These are phyloP conservation scores for Exophiala alcalophila DNA, from an alignment of 2,329 filamentous ascomycete species.

Conservation along the genomic window DNA sequence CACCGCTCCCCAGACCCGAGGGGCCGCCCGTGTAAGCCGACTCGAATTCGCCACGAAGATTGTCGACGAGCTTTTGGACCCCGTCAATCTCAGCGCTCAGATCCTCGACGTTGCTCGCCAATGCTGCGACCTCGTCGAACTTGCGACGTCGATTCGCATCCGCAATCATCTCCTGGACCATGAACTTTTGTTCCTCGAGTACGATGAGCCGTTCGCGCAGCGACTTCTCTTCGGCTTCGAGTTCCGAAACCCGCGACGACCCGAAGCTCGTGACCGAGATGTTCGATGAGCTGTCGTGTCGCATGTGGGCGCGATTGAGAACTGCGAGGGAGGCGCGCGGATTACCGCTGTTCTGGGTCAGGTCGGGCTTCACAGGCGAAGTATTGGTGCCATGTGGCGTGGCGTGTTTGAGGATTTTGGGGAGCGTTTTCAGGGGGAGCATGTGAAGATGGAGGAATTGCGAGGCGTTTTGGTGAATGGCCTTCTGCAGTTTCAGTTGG, in stretches of 20 bases:
- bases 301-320: conserved; percentile 57
- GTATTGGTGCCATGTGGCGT: conserved; percentile 47
- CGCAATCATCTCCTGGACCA: conserved; percentile 81
- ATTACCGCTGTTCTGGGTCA: conserved; percentile 16
- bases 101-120: conserved; percentile 79
- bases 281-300: conserved; percentile 51
- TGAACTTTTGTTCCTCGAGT: conserved; percentile 85
- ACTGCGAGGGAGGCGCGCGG: conserved; percentile 52
- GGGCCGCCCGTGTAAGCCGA: conserved; percentile 43
- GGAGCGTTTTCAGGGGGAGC: conserved; percentile 76
- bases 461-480: conserved; percentile 77
- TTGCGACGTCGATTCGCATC: conserved; percentile 71
- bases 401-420: conserved; percentile 63
- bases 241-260: conserved; percentile 51
- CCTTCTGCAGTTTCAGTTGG: conserved; percentile 72
- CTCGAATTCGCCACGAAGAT: conserved; percentile 58
- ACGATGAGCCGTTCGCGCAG: conserved; percentile 76
- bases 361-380: too few relatives aligned
- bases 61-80: conserved; percentile 62
- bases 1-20: conserved; percentile 23
- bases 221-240: conserved; percentile 81
- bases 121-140: conserved; percentile 80
- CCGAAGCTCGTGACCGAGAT: conserved; percentile 53
- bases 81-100: conserved; percentile 72
- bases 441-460: conserved; percentile 85